A percentile compares a stretch with the other conserved stretches of the same genome.
phyloP scores from a whole-genome alignment of 2,329 filamentous ascomycete genomes.

The Alternaria postmessia region DNA sequence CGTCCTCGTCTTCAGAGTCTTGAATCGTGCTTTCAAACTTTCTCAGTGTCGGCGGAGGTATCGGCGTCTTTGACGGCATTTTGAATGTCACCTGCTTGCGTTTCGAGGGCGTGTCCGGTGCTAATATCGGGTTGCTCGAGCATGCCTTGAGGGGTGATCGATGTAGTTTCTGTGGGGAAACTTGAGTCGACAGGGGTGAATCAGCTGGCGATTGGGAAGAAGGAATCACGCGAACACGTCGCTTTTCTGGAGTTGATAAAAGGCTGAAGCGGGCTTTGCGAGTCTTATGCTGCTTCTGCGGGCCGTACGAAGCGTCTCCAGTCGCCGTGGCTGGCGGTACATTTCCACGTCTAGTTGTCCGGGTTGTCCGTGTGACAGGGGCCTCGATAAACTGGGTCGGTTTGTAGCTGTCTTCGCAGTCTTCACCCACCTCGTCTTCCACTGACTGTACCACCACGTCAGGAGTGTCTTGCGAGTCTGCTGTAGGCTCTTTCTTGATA shows the following conservation, averaged over 20 bases:
- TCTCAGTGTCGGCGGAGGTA: conserved; percentile 26
- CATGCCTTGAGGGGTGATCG: conserved; percentile 28
- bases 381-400: conserved; percentile 41
- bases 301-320: background rate
- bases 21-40: conserved; percentile 42
- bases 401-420: conserved; percentile 36
- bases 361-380: conserved; percentile 22
- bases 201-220: conserved; percentile 49
- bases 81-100: conserved; percentile 42
- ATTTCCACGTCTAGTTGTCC: conserved; percentile 12
- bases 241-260: conserved; percentile 45
- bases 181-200: conserved; percentile 39
- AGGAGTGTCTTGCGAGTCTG: background rate
- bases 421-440: conserved; percentile 11
- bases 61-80: conserved; percentile 16
- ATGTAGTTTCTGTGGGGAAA: conserved; percentile 27
- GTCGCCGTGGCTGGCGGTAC: background rate
- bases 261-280: conserved; percentile 37
- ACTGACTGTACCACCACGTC: conserved; percentile 12
- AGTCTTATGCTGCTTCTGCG: background rate
- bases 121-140: conserved; percentile 13
- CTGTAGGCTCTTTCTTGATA: background rate
- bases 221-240: conserved; percentile 40
- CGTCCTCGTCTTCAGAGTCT: conserved; percentile 47
- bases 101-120: conserved; percentile 40